Conservation (phyloP, 1,139 yeast species). For the Scheffersomyces segobiensis region DNA sequence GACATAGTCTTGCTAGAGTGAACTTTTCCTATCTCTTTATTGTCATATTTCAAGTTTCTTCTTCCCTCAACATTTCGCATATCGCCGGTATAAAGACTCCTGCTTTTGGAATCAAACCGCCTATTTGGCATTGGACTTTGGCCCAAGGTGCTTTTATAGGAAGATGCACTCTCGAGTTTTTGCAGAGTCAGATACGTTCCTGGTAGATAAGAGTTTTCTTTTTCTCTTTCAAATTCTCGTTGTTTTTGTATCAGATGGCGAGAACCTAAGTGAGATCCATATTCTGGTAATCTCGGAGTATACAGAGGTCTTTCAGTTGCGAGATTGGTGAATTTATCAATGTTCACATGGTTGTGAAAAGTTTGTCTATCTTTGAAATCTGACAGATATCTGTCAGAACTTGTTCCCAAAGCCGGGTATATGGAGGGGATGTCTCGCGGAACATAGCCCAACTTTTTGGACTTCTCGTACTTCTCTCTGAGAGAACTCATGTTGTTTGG, state of each 20-base stretch:
- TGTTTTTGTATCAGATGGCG: background rate
- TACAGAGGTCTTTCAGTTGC: background rate
- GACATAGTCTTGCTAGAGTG: background rate
- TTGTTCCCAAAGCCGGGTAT: background rate
- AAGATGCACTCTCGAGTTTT: background rate
- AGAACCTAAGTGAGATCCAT: background rate
- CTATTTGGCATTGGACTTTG: background rate
- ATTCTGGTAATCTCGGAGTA: background rate
- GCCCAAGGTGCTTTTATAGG: background rate
- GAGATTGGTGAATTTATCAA: background rate
- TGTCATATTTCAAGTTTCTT: background rate
- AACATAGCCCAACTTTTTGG: constrained; percentile 3
- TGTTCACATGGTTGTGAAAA: background rate
- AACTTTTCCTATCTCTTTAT: background rate
- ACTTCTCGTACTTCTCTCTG: constrained; percentile 2
- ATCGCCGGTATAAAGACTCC: background rate
- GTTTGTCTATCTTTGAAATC: background rate
- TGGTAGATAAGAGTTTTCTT: background rate
- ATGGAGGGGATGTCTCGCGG: constrained; percentile 1
- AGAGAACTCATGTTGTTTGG: constrained; percentile 4
- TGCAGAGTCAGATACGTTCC: background rate
- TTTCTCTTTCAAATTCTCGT: background rate
- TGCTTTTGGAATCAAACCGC: background rate
- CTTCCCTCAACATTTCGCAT: background rate
- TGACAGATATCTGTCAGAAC: background rate